Conservation (phyloP, 306 rosid species). For the Alnus rubra region DNA sequence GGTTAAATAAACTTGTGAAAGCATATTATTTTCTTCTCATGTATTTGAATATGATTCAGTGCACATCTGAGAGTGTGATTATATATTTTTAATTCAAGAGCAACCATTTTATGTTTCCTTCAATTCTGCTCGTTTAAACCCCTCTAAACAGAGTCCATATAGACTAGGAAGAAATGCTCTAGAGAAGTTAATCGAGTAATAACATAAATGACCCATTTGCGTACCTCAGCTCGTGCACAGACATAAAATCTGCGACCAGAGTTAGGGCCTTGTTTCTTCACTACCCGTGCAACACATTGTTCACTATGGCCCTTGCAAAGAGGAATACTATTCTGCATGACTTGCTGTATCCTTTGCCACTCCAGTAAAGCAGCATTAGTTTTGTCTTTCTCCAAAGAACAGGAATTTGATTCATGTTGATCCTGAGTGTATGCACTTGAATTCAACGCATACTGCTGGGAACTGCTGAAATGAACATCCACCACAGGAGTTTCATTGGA, state of each 20-base stretch:
- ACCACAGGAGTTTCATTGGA: constrained; percentile 37
- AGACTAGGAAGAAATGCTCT: neutral
- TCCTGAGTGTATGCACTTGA: constrained; percentile 36
- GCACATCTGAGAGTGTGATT: neutral
- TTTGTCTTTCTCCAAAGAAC: constrained; percentile 50
- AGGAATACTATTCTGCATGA: constrained; percentile 93
- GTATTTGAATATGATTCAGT: constrained; percentile 2
- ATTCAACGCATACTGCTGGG: constrained; percentile 37
- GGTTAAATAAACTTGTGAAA: no score
- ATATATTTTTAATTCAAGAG: neutral
- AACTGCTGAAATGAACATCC: constrained; percentile 34
- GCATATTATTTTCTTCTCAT: neutral
- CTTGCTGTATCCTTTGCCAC: constrained; percentile 88
- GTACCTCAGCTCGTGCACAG: constrained; percentile 84
- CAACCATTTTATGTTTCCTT: neutral
- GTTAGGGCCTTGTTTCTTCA: constrained; percentile 85
- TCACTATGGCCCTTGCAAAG: constrained; percentile 86
- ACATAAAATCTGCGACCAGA: constrained; percentile 83
- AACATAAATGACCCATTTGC: no score
- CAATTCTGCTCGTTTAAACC: neutral
- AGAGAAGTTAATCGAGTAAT: neutral
- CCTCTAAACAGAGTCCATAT: no score
- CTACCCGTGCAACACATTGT: constrained; percentile 79
- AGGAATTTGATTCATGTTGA: constrained; percentile 36
- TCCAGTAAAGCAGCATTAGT: constrained; percentile 61